Base-by-base conservation (phyloP, 2,329 filamentous ascomycete genomes). In the Aspergillus persii region DNA sequence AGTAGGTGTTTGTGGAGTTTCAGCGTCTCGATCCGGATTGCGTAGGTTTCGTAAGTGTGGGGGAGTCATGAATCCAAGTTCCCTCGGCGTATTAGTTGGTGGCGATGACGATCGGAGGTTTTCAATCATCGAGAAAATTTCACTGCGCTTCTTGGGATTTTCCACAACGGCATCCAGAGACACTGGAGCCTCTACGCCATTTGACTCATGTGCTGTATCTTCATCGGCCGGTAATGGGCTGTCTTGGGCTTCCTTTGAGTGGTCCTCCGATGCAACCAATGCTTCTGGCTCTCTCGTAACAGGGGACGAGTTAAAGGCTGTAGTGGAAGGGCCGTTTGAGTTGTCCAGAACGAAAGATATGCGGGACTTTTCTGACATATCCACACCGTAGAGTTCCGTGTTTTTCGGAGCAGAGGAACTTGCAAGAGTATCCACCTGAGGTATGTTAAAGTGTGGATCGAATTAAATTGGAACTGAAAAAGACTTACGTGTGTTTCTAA, bases 101-200 rank as follows among this genome's bases (percentile, higher is more conserved):
- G 68, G 66, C 3, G 74, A 74, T 11, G 74, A 74, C 12, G 87
- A 88, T 31, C 81, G 81, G 29, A 93, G 80, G 23, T 88, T 85
- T 1, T 89, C 82, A 65, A 92, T 94, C 62, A 94, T 79, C 0
- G 81, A 81, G 4, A 85, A 83, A 27, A 83, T 84, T 63, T 89
- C 86, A 8, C 75, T 75, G 50, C 82, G 82, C 70, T 96, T 91
- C 53, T 87, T 76, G 66, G 95, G 91, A 0, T 89, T 91, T 57
- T 91, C 87, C 3, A 70, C 65, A 23, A 72, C 71, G 0, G 73
- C 76, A 12, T 77, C 74, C 4, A 81, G 76, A 3, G 82, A 77
- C 0, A 81, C 79, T 0, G 87, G 85, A 11, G 86, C 85, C 31
- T 84, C 83, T 50, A 94, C 88, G 0, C 86, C 78, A 2, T 88